Percentiles rank a stretch among this genome's conserved stretches.
These are phyloP conservation scores for Penicillium pulvis DNA, from an alignment of 495 filamentous ascomycete genomes.

Conservation along the genomic window DNA sequence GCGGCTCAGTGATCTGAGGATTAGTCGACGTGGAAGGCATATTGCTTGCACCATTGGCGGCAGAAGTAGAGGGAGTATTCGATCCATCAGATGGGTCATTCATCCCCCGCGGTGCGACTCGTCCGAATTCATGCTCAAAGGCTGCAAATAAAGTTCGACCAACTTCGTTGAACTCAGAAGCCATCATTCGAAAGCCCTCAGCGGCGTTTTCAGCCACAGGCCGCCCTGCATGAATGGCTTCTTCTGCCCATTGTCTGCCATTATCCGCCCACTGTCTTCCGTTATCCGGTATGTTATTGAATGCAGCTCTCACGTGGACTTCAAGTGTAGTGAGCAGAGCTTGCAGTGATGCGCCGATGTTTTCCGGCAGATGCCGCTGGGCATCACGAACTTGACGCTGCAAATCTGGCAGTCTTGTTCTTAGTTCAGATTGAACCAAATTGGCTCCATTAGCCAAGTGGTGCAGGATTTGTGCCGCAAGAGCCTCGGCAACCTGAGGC, in stretches of 20 bases:
- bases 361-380: slow-evolving; percentile 43
- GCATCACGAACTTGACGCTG: slow-evolving; percentile 43
- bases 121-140: slow-evolving; percentile 44
- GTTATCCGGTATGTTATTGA: slow-evolving; percentile 46
- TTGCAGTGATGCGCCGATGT: slow-evolving; percentile 42
- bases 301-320: slow-evolving; percentile 40
- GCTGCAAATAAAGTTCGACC: slow-evolving; percentile 43
- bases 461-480: slow-evolving; percentile 34
- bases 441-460: slow-evolving; percentile 40
- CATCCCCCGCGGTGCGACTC: slow-evolving; percentile 1
- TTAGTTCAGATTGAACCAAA: slow-evolving; percentile 39
- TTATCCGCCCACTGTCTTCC: slow-evolving; percentile 38
- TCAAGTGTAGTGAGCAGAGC: slow-evolving; percentile 46
- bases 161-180: slow-evolving; percentile 48
- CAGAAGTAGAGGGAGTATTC: slow-evolving; percentile 7
- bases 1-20: slow-evolving; percentile 1
- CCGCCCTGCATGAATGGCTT: slow-evolving; percentile 38
- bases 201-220: slow-evolving; percentile 45
- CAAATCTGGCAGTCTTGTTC: slow-evolving; percentile 40
- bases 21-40: background rate
- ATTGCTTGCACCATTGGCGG: slow-evolving; percentile 7
- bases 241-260: slow-evolving; percentile 38
- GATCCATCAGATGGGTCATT: slow-evolving; percentile 9
- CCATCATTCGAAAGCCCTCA: slow-evolving; percentile 45
- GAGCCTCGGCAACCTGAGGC: slow-evolving; percentile 30